Evolutionary conservation across 441 rosid genomes (phyloP), one percentile per base, ranked within the genome.

Genomic region (Erysimum pusillum): DNA sequence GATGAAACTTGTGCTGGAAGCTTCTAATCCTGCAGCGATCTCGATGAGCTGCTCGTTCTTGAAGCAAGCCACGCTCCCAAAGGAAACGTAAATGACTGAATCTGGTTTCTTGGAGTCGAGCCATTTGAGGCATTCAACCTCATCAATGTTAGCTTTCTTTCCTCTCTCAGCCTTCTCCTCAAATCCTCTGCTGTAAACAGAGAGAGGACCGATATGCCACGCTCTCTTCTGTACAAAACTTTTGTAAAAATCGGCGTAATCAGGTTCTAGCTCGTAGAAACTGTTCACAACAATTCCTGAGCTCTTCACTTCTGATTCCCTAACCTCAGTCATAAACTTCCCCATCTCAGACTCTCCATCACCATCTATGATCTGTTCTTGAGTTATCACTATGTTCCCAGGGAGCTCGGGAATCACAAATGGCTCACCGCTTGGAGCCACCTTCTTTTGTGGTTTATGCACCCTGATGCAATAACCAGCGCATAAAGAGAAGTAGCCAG

Each of bases 81-180:
- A 91, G 12, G 94, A 85, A 8, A 89, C 52, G 77, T 89, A 91
- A 35, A 89, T 71, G 52, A 91, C 94, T 3, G 91, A 87, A 4
- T 78, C 74, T 12, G 79, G 82, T 71, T 83, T 38, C 86, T 84
- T 87, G 18, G 81, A 46, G 58, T 83, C 82, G 3, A 91, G 90
- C 93, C 94, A 89, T 60, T 70, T 74, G 39, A 88, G 69, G 66
- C 88, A 87, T 20, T 78, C 75, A 3, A 67, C 75, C 11, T 80
- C 76, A 32, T 82, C 76, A 42, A 85, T 68, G 15, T 76, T 63
- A 2, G 91, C 58, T 67, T 79, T 76, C 36, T 81, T 78, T 15
- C 92, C 91, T 67, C 83, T 65, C 66, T 53, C 77, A 14, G 77
- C 63, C 44, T 75, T 80, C 45, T 82, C 88, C 17, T 79, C 81